Base-by-base conservation (phyloP, 2,329 filamentous ascomycete genomes). In the Zelopaecilomyces penicillatus region DNA sequence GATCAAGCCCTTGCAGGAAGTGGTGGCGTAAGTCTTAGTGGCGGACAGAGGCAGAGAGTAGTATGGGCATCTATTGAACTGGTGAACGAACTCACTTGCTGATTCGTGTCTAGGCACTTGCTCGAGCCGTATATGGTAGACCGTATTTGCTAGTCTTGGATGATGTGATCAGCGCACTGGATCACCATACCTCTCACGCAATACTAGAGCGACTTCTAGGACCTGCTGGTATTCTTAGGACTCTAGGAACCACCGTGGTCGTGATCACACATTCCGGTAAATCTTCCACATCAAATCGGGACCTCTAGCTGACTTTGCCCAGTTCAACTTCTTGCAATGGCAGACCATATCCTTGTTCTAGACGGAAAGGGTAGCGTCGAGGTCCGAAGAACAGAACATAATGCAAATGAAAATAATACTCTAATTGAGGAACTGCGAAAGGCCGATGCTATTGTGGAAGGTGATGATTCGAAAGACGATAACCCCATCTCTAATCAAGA, bases 101-200 rank as follows among this genome's bases (percentile, higher is more conserved):
- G 19, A 19, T 19, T 19, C 19, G 19, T 19, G 19, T 19, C 19
- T 19, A 19, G 19, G 54, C 55, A 12, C 55, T 75, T 2, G 71
- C 72, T 0, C 59, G 72, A 0, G 71, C 72, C 0, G 48, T 75
- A 0, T 76, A 71, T 49, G 59, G 64, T 1, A 53, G 60, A 8
- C 55, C 59, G 0, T 51, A 68, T 9, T 52, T 73, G 30, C 49
- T 71, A 32, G 49, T 76, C 1, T 53, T 75, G 5, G 72, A 75
- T 46, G 71, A 75, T 31, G 19, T 19, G 19, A 19, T 19, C 19
- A 19, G 19, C 19, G 19, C 19, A 19, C 19, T 19, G 19, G 19
- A 19, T 19, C 19, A 19, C 19, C 19, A 19, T 19, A 19, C 19
- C 19, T 19, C 19, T 19, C 19, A 19, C 19, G 19, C 19, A 19